Conservation (phyloP, 345 rosid species). For the Clausena lansium region DNA sequence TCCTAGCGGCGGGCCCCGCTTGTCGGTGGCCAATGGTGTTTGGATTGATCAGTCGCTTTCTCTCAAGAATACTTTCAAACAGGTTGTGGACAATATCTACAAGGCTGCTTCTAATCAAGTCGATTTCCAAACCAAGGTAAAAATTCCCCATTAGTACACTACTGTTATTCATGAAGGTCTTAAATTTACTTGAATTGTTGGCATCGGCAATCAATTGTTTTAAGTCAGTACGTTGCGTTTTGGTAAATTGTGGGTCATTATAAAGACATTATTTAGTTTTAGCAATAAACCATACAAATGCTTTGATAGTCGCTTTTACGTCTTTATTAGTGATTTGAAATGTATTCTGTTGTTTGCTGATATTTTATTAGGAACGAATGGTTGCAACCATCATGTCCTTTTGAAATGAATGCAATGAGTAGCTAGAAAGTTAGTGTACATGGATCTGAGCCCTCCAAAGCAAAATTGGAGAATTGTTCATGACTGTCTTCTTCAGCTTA, state of each 20-base stretch:
- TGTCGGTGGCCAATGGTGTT: conserved; percentile 59
- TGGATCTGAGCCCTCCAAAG: background rate
- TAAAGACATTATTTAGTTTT: background rate
- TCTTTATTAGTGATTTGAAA: background rate
- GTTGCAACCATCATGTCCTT: background rate
- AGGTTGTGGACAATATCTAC: conserved; percentile 49
- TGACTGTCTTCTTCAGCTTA: background rate
- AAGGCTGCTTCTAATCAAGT: conserved; percentile 60
- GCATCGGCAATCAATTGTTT: background rate
- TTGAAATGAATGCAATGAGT: background rate
- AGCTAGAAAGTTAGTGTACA: background rate
- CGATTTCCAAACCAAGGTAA: conserved; percentile 76
- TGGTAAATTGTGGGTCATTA: background rate
- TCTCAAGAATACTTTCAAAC: conserved; percentile 55
- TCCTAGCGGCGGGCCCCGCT: conserved; percentile 57
- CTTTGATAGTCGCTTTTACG: background rate
- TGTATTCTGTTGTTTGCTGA: background rate
- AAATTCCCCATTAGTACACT: too few species aligned
- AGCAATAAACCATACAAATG: background rate
- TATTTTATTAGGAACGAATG: background rate
- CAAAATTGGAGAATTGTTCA: background rate
- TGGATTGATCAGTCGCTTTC: conserved; percentile 71
- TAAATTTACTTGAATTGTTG: background rate
- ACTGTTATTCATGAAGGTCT: background rate
- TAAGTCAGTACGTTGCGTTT: background rate